phyloP scores from a whole-genome alignment of 129 eudicot genomes.

The Flaveria robusta region DNA sequence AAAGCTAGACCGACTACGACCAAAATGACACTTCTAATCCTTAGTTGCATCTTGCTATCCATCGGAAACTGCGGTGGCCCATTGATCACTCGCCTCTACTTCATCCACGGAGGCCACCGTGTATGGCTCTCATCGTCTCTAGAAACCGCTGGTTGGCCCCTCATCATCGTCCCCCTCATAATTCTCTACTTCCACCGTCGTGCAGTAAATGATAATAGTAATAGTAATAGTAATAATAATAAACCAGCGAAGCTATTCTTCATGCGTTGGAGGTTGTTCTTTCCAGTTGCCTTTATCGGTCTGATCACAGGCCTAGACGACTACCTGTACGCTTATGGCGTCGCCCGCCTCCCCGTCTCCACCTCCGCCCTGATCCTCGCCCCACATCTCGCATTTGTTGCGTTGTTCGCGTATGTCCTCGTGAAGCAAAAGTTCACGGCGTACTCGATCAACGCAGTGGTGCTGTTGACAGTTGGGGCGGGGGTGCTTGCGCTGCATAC shows the following conservation, averaged over 20 bases:
- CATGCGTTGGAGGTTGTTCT: conserved; percentile 25
- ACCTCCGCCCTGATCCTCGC: conserved; percentile 42
- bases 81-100: conserved; percentile 44
- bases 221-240: neutral
- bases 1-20: conserved; percentile 12
- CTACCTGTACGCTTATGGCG: conserved; percentile 44
- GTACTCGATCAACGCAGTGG: conserved; percentile 50
- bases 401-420: conserved; percentile 43
- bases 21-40: conserved; percentile 26
- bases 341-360: conserved; percentile 43
- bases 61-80: conserved; percentile 49
- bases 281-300: conserved; percentile 28
- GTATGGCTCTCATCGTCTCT: conserved; percentile 34
- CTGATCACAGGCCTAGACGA: conserved; percentile 35
- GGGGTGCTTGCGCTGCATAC: conserved; percentile 46
- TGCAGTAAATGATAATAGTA: neutral
- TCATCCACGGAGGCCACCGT: conserved; percentile 43
- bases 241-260: conserved; percentile 1
- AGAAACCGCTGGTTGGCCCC: conserved; percentile 41
- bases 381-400: conserved; percentile 50
- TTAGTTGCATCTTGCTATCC: conserved; percentile 33
- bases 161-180: conserved; percentile 29
- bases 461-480: conserved; percentile 46
- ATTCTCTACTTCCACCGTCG: conserved; percentile 28
- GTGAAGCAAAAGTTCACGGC: conserved; percentile 54